These are phyloP conservation scores for Auriscalpium vulgare DNA, from an alignment of 768 basidiomycete species.

Conservation along the genomic window DNA sequence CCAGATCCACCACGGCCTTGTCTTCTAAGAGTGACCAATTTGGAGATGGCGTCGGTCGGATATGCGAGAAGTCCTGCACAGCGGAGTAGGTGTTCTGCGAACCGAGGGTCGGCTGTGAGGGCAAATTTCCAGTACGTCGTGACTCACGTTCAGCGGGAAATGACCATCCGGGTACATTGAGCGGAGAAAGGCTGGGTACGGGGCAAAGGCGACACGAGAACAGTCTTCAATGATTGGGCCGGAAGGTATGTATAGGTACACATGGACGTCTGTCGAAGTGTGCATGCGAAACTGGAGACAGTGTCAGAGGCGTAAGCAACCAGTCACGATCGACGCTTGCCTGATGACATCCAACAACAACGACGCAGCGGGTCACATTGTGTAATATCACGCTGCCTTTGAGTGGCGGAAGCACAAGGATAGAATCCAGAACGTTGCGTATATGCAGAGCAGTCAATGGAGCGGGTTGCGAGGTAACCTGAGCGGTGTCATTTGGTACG, in stretches of 20 bases:
- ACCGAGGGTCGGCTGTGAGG: too few species aligned
- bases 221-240: conserved; percentile 81
- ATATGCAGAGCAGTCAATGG: conserved; percentile 56
- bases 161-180: too few species aligned
- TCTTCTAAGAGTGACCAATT: conserved; percentile 45
- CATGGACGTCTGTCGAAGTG: conserved; percentile 50
- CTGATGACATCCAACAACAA: conserved; percentile 79
- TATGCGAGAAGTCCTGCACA: conserved; percentile 84
- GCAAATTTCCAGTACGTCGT: too few species aligned
- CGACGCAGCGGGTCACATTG: conserved; percentile 48
- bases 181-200: conserved; percentile 38
- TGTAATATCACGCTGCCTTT: conserved; percentile 70
- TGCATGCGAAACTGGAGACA: conserved; percentile 81
- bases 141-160: too few species aligned
- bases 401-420: conserved; percentile 59
- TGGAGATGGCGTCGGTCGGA: conserved; percentile 66
- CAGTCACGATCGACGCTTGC: conserved; percentile 29
- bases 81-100: conserved; percentile 33
- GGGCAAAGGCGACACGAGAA: conserved; percentile 48
- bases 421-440: conserved; percentile 46
- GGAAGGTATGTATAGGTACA: conserved; percentile 60
- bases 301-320: background rate
- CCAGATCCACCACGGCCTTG: conserved; percentile 9
- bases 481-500: conserved; percentile 21
- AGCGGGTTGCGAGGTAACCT: conserved; percentile 8